A percentile compares a stretch with the other conserved stretches of the same genome.
These are phyloP conservation scores for Penicillium pulvis DNA, from an alignment of 495 filamentous ascomycete genomes.

Conservation along the genomic window DNA sequence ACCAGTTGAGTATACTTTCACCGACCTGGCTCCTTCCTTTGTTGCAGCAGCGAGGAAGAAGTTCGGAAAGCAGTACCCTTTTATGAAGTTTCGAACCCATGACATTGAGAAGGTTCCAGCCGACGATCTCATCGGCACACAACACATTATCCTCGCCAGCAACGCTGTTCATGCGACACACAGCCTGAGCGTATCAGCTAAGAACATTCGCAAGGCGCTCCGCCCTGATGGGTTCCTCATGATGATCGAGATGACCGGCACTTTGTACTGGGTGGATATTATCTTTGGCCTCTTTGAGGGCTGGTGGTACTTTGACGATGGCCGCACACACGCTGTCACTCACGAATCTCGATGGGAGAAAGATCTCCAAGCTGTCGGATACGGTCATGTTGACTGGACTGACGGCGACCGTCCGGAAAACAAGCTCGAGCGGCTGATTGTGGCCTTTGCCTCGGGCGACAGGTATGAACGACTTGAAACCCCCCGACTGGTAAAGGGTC, in stretches of 20 bases:
- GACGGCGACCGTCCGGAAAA: slow-evolving; percentile 45
- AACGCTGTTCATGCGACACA: slow-evolving; percentile 55
- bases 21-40: slow-evolving; percentile 47
- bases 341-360: slow-evolving; percentile 34
- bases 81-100: slow-evolving; percentile 44
- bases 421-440: slow-evolving; percentile 44
- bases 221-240: slow-evolving; percentile 44
- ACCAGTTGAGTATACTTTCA: slow-evolving; percentile 53
- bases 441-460: slow-evolving; percentile 37
- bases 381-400: slow-evolving; percentile 51
- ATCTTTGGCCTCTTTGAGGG: slow-evolving; percentile 53
- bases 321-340: slow-evolving; percentile 38
- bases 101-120: slow-evolving; percentile 49
- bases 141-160: slow-evolving; percentile 51
- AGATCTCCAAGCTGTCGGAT: slow-evolving; percentile 42
- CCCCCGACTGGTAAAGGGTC: background rate
- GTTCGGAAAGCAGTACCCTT: slow-evolving; percentile 33
- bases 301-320: slow-evolving; percentile 54
- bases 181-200: slow-evolving; percentile 26
- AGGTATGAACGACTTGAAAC: slow-evolving; percentile 1
- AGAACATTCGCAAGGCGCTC: slow-evolving; percentile 37
- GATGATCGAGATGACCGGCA: slow-evolving; percentile 47
- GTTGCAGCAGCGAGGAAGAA: slow-evolving; percentile 41
- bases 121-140: slow-evolving; percentile 32
- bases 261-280: slow-evolving; percentile 43